Conservation (phyloP, 179 eudicot species). For the Silene noctiflora region DNA sequence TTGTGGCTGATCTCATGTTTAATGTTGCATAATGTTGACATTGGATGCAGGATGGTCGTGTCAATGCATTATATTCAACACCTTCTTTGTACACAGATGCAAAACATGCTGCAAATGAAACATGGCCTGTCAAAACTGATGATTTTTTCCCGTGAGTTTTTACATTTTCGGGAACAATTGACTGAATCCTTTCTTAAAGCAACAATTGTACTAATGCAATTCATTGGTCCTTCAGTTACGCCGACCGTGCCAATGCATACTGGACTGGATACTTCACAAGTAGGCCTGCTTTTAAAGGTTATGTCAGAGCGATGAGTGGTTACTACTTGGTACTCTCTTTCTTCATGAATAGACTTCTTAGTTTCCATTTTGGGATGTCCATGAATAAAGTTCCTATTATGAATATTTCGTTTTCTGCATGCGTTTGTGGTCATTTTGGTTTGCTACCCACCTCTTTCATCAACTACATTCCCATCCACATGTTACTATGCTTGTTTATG, state of each 20-base stretch:
- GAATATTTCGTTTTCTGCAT: background rate
- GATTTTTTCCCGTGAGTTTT: slow-evolving; percentile 90
- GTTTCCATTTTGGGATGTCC: background rate
- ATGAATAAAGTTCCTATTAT: too few relatives aligned
- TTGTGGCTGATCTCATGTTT: background rate
- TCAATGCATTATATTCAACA: slow-evolving; percentile 92
- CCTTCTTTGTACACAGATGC: slow-evolving; percentile 92
- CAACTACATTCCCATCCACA: background rate
- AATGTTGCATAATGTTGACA: background rate
- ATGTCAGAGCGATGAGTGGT: slow-evolving; percentile 75
- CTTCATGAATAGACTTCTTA: background rate
- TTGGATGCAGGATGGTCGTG: slow-evolving; percentile 84
- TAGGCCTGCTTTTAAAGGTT: slow-evolving; percentile 84
- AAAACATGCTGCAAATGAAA: slow-evolving; percentile 57
- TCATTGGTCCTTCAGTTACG: slow-evolving; percentile 54
- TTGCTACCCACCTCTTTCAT: background rate
- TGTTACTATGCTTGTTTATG: too few relatives aligned
- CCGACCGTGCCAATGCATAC: slow-evolving; percentile 78
- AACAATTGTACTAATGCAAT: slow-evolving; percentile 8
- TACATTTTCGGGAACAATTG: slow-evolving; percentile 7
- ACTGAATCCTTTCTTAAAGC: slow-evolving; percentile 12
- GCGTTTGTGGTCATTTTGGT: background rate
- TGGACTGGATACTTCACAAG: slow-evolving; percentile 99
- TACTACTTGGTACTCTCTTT: slow-evolving; percentile 57
- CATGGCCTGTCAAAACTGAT: slow-evolving; percentile 83